Base-by-base conservation (phyloP, 2,329 filamentous ascomycete species). In the Botrytis byssoidea region DNA sequence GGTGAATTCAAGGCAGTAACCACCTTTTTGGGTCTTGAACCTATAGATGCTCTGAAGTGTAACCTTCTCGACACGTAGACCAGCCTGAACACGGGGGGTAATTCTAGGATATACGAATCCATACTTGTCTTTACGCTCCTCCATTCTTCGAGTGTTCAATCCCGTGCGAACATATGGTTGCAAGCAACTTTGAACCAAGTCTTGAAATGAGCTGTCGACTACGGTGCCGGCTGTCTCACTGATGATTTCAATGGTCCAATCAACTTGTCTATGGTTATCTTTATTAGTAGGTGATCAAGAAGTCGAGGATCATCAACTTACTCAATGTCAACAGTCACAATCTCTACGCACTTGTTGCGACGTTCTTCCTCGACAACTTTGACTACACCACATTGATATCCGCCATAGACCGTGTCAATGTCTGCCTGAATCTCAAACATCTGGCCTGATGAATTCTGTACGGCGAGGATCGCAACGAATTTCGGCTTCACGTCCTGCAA, bases 201-300 rank as follows among this genome's bases (percentile, higher is more conserved):
- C 40, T 25, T 74, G 60, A 29, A 79, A 74, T 20, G 72, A 67
- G 12, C 72, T 25, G 29, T 77, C 77, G 20, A 77, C 60, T 10
- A 75, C 71, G 29, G 74, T 65, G 35, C 79, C 74, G 9, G 73
- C 73, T 44, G 77, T 76, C 55, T 81, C 80, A 2, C 78, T 77
- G 40, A 80, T 77, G 18, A 82, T 76, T 40, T 81, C 79, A 16
- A 81, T 37, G n/a, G 73, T 74, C 78, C 80, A 81, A 70, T 81
- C 78, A 51, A 80, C 55, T 51, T 77, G 64, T 59, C 80, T 81
- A 71, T 40, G 5, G 55, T 16, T 37, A 35, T 37, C 44, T 32
- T 61, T 61, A 63, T 68, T 42, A 72, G 66, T 46, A 35, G 18
- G 14, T 40, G 6, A 71, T 64, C 35, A 42, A 29, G 25, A 32